phyloP scores from a whole-genome alignment of 352 stramenopile genomes.

The Stramenopiles sp. region DNA sequence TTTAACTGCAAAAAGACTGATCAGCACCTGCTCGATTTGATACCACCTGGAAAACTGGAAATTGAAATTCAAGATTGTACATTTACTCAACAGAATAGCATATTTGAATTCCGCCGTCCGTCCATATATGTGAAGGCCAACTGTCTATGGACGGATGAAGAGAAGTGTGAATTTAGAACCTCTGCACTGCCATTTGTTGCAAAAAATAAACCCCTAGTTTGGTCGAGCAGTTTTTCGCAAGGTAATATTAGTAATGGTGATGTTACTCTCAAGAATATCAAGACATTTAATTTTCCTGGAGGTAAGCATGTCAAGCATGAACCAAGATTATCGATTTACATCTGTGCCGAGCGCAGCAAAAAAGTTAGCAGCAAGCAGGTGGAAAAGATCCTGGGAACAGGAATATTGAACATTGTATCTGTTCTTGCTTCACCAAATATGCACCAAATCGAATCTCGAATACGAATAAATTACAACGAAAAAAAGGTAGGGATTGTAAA shows the following conservation, averaged over 20 bases:
- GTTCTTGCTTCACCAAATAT: not conserved
- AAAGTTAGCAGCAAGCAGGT: too few species aligned
- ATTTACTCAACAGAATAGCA: not conserved
- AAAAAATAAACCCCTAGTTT: not conserved
- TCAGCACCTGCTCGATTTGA: not conserved
- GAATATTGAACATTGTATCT: not conserved
- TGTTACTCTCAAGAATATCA: not conserved
- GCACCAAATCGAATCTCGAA: not conserved
- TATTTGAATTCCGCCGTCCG: not conserved
- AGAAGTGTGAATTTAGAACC: not conserved
- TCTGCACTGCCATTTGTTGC: not conserved
- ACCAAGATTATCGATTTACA: not conserved
- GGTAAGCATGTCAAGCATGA: not conserved
- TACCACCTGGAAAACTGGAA: not conserved
- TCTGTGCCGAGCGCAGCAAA: not conserved
- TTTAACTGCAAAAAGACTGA: not conserved
- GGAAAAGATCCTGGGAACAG: not conserved
- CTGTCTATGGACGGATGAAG: not conserved
- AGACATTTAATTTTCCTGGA: not conserved
- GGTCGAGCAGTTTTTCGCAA: not conserved
- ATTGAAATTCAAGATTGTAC: not conserved
- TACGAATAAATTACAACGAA: not conserved
- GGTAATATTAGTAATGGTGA: too few species aligned
- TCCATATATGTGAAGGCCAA: not conserved
- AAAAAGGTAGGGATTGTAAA: not conserved